These are phyloP conservation scores for Cerrena zonata DNA, from an alignment of 1,284 basidiomycete genomes.

Conservation along the genomic window DNA sequence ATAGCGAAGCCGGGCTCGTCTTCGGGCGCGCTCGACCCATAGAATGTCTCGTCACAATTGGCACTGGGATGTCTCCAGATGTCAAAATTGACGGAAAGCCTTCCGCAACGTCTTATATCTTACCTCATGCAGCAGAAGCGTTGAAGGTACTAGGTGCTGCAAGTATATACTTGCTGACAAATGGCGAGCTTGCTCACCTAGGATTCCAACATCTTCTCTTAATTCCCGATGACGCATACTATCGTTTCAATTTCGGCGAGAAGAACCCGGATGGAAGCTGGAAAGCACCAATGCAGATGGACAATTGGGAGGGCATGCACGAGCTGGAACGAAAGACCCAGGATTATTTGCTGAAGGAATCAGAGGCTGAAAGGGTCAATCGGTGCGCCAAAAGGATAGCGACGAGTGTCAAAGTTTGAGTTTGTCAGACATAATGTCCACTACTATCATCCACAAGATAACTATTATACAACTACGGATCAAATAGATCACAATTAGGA, in stretches of 20 bases:
- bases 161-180: background rate
- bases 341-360: too few relatives aligned
- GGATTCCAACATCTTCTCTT: background rate
- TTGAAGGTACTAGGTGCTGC: background rate
- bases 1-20: background rate
- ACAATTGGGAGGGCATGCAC: background rate
- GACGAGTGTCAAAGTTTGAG: too few relatives aligned
- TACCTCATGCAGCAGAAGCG: background rate
- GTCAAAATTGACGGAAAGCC: background rate
- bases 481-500: too few relatives aligned
- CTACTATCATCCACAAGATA: too few relatives aligned
- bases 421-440: too few relatives aligned
- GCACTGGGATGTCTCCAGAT: background rate
- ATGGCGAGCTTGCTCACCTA: background rate
- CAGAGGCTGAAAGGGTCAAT: too few relatives aligned
- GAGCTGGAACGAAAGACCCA: background rate
- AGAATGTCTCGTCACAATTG: background rate
- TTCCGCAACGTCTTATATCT: background rate
- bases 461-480: too few relatives aligned
- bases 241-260: slow-evolving; percentile 2
- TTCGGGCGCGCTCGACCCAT: background rate
- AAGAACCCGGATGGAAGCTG: background rate
- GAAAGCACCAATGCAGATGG: background rate
- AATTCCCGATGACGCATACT: background rate
- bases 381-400: too few relatives aligned